These are phyloP conservation scores for Parachlorella kessleri DNA, from an alignment of 139 green algal genomes.

Conservation along the genomic window DNA sequence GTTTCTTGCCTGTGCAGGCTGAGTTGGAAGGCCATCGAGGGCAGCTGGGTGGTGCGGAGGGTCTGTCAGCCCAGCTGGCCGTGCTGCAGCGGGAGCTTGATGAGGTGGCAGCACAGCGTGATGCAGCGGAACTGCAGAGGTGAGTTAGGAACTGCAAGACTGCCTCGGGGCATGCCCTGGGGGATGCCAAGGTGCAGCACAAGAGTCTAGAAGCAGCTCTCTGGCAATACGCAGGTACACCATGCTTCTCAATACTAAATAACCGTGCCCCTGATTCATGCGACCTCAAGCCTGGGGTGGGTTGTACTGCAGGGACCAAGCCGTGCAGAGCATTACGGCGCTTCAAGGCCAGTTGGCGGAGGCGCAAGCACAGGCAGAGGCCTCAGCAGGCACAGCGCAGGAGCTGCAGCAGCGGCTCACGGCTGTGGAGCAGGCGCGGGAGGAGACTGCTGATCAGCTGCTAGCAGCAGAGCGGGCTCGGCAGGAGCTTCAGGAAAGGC, in stretches of 20 bases:
- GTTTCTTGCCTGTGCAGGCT: no score
- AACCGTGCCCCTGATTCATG: no score
- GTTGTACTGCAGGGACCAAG: neutral
- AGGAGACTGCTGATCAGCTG: neutral
- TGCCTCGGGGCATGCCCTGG: no score
- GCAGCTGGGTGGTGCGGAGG: neutral
- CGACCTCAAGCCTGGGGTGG: no score
- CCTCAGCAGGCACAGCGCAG: neutral
- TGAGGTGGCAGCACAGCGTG: neutral
- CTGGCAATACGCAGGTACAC: no score
- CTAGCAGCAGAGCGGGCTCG: neutral
- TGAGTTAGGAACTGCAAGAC: no score
- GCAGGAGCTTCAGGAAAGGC: neutral
- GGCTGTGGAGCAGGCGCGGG: neutral
- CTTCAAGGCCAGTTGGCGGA: neutral
- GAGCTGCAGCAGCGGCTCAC: neutral
- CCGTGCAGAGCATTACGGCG: neutral
- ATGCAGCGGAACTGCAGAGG: neutral
- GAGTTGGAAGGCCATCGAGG: no score
- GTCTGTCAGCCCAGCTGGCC: neutral
- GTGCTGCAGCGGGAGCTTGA: neutral
- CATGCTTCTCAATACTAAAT: no score
- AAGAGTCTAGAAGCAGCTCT: no score
- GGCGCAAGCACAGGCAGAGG: neutral
- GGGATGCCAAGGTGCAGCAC: no score